Conservation (phyloP, 352 stramenopile species). For the Hyaloperonospora arabidopsidis region DNA sequence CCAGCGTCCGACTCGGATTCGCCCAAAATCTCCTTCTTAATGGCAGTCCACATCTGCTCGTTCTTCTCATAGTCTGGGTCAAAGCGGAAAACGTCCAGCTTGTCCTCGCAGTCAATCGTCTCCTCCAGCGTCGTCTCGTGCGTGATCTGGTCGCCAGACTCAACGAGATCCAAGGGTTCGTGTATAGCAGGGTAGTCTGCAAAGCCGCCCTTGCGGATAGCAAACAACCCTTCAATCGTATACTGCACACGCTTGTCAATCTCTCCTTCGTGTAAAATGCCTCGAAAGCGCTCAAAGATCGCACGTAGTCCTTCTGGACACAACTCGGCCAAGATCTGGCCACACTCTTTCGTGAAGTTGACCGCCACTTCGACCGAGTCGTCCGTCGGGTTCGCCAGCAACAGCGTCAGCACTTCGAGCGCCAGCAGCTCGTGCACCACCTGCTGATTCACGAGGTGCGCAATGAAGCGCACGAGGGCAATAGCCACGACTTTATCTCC, state of each 20-base stretch:
- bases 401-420: constrained; percentile 94
- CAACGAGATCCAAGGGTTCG: constrained; percentile 95
- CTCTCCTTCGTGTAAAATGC: constrained; percentile 95
- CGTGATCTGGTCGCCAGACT: constrained; percentile 98
- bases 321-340: constrained; percentile 80
- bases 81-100: constrained; percentile 93
- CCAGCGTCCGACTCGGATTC: constrained; percentile 84
- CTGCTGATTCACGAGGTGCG: constrained; percentile 98
- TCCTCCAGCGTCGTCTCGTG: constrained; percentile 96
- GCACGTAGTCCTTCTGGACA: constrained; percentile 88
- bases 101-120: constrained; percentile 92
- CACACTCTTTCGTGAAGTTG: constrained; percentile 95
- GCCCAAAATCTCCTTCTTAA: constrained; percentile 95
- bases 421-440: constrained; percentile 96
- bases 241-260: constrained; percentile 98
- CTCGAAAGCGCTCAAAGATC: constrained; percentile 96
- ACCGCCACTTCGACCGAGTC: constrained; percentile 98
- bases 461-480: constrained; percentile 94
- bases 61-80: constrained; percentile 95
- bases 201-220: constrained; percentile 93
- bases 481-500: constrained; percentile 94
- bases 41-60: constrained; percentile 92
- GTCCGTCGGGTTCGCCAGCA: constrained; percentile 96
- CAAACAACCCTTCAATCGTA: constrained; percentile 96
- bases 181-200: constrained; percentile 91